phyloP scores from a whole-genome alignment of 169 alveolate genomes.

The Cryptosporidium sp. region DNA sequence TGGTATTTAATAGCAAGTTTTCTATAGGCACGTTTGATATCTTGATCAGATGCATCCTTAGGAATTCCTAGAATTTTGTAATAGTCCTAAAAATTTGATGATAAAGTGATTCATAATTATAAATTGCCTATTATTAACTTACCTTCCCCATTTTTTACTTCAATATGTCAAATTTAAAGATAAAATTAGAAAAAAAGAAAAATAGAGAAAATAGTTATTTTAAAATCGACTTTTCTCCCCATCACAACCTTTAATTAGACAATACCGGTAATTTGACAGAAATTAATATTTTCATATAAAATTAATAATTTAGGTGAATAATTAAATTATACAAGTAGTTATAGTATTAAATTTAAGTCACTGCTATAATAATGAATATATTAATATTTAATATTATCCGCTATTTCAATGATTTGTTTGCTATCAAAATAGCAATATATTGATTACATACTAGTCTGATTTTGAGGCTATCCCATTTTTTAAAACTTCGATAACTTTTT shows the following conservation, averaged over 20 bases:
- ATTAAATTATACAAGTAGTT: neutral
- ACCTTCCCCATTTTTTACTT: slow-evolving; percentile 41
- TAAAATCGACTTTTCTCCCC: slow-evolving; percentile 19
- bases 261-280: slow-evolving; percentile 41
- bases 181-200: neutral
- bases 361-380: neutral
- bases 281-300: neutral
- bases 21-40: slow-evolving; percentile 93
- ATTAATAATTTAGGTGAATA: slow-evolving; percentile 66
- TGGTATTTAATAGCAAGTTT: slow-evolving; percentile 86
- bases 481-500: neutral
- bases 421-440: neutral
- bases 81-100: slow-evolving; percentile 51
- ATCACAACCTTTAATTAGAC: slow-evolving; percentile 51
- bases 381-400: neutral
- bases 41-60: slow-evolving; percentile 85
- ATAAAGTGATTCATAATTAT: neutral
- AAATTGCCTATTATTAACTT: neutral
- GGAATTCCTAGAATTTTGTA: slow-evolving; percentile 83
- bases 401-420: neutral
- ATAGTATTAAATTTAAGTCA: neutral
- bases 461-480: neutral
- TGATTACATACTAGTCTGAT: neutral
- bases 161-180: slow-evolving; percentile 18
- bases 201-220: neutral